These are phyloP conservation scores for Amanita rimosa DNA, from an alignment of 768 basidiomycete species.

Conservation along the genomic window DNA sequence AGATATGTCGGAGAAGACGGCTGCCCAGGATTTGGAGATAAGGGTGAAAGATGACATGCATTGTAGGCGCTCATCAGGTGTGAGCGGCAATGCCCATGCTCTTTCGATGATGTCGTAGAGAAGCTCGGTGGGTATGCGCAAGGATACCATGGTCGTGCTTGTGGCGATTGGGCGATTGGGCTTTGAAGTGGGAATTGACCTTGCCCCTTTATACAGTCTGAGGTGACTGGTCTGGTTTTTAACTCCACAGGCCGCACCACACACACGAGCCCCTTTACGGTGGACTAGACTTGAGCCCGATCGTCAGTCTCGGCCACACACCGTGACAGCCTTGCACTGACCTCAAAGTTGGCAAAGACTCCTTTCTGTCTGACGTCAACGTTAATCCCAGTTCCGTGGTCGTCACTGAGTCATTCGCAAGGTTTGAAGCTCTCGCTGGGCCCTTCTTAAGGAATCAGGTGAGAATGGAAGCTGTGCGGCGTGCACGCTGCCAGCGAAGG, in stretches of 20 bases:
- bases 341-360: too few species aligned
- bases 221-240: neutral
- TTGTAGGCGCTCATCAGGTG: neutral
- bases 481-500: too few species aligned
- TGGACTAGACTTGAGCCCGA: neutral
- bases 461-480: too few species aligned
- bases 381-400: too few species aligned
- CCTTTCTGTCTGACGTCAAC: too few species aligned
- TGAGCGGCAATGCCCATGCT: neutral
- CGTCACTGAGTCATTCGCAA: too few species aligned
- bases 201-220: neutral
- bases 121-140: neutral
- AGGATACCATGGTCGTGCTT: neutral
- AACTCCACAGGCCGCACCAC: neutral
- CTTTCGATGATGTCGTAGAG: slow-evolving; percentile 2
- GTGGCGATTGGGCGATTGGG: neutral
- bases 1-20: neutral
- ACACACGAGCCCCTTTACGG: neutral
- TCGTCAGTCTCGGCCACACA: neutral
- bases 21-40: slow-evolving; percentile 1
- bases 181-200: neutral
- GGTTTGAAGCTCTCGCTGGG: too few species aligned
- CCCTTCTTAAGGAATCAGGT: too few species aligned
- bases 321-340: too few species aligned
- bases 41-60: neutral